A percentile compares a stretch with the other conserved stretches of the same genome.
Conservation (phyloP, 78 protist genomes). For the Mastigamoeba balamuthi region DNA sequence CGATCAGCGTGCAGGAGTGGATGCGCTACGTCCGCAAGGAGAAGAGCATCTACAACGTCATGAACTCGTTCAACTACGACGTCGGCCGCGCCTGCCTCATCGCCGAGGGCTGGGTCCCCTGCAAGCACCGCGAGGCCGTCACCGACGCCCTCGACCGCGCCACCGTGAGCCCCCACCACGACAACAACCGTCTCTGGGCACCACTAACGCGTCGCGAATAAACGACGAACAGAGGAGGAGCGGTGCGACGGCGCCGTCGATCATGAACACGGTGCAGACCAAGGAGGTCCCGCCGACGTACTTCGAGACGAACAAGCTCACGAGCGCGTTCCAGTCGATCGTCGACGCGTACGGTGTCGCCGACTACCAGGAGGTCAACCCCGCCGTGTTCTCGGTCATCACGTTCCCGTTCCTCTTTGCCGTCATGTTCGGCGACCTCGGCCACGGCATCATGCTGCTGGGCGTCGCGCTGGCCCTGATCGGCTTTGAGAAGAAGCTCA, state of each 20-base stretch:
- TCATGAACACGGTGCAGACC: slow-evolving; percentile 34
- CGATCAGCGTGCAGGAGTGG: slow-evolving; percentile 29
- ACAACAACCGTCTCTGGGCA: neutral
- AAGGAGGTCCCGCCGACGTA: slow-evolving; percentile 86
- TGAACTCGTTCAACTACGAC: slow-evolving; percentile 81
- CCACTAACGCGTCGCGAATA: neutral
- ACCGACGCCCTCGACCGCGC: slow-evolving; percentile 41
- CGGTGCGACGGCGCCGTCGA: slow-evolving; percentile 61
- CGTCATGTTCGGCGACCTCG: slow-evolving; percentile 99
- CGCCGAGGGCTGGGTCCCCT: slow-evolving; percentile 87
- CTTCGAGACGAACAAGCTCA: slow-evolving; percentile 69
- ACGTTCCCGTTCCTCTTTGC: slow-evolving; percentile 99
- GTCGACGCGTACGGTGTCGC: slow-evolving; percentile 95
- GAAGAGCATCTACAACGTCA: slow-evolving; percentile 78
- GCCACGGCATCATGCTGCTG: slow-evolving; percentile 92
- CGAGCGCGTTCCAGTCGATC: slow-evolving; percentile 79
- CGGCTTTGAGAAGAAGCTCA: slow-evolving; percentile 65
- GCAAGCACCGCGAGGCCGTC: slow-evolving; percentile 10
- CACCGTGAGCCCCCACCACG: slow-evolving; percentile 7
- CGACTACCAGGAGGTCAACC: slow-evolving; percentile 79
- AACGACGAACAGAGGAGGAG: slow-evolving; percentile 4
- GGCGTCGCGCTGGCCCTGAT: slow-evolving; percentile 47
- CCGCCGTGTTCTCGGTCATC: slow-evolving; percentile 78
- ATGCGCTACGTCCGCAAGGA: slow-evolving; percentile 31
- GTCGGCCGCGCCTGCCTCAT: slow-evolving; percentile 54